Evolutionary conservation across 2,329 filamentous ascomycete genomes (phyloP), one percentile per base, ranked within the genome.

Genomic region (Beauveria pseudobassiana): DNA sequence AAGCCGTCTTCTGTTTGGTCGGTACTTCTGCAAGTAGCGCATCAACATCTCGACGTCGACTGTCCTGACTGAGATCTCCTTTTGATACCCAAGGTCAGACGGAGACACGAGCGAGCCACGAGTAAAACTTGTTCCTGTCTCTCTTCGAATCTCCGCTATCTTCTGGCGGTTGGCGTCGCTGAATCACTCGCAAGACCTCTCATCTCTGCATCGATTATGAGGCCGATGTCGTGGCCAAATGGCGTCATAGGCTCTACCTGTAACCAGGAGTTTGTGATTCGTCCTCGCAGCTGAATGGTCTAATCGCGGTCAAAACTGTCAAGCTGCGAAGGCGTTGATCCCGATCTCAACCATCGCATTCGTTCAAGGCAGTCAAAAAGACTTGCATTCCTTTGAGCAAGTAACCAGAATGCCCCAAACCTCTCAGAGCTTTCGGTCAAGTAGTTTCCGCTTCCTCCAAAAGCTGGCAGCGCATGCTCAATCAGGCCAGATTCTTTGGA

Each of bases 211-310:
- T 69, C 62, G 22, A 75, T 74, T 3, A 73, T 68, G 0, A 71
- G 62, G 42, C 71, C 63, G 26, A 76, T 73, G 45, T 76, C 73
- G 2, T 59, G n/a, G 16, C 59, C 43, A 18, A 6, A 74, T 64
- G 9, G 65, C 22, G 18, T 63, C 55, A 34, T 72, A 73, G 3
- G 70, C 71, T 3, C 73, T 67, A 53, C 72, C 74, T 0, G 71
- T 72, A 5, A 75, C 50, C 16, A 74, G 63, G 53, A 74, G 71
- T 62, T 73, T 74, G 34, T 73, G 61, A 30, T 12, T 68, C 3
- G 52, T 63, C 9, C 49, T 52, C 20, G 12, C 24, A 12, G 55
- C 12, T 2, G 20, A 46, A 5, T 56, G 18, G 26, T 10, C 18
- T 2, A 10, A n/a, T n/a, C 5, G n/a, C 18, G 18, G 22, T 51